phyloP scores from a whole-genome alignment of 2,329 filamentous ascomycete species.

The Botrytis galanthina region DNA sequence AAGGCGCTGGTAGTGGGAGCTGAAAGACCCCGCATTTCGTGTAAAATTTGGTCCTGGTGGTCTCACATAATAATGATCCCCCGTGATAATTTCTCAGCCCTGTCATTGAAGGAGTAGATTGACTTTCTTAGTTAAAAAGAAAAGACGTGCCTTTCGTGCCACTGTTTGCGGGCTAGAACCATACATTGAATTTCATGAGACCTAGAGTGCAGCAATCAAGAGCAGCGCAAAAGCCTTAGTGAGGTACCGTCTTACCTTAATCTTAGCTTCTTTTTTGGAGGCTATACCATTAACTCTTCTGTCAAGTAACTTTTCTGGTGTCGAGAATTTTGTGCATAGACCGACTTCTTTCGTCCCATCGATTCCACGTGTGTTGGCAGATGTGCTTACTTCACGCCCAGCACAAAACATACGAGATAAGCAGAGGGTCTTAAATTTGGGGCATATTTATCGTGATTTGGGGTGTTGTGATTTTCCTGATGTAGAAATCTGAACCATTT shows the following conservation, averaged over 20 bases:
- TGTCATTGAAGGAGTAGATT: not conserved
- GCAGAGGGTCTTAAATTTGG: not conserved
- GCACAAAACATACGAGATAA: not conserved
- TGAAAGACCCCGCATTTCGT: not conserved
- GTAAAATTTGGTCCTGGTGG: not conserved
- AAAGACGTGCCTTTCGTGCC: not conserved
- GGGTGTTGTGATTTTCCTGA: not conserved
- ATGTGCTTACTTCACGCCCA: not conserved
- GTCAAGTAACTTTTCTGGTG: not conserved
- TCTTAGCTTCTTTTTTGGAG: not conserved
- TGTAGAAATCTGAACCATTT: not conserved
- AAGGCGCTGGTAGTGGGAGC: not conserved
- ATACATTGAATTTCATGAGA: not conserved
- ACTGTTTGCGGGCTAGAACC: not conserved
- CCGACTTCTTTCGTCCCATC: not conserved
- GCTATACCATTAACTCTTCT: not conserved
- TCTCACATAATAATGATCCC: not conserved
- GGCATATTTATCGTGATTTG: not conserved
- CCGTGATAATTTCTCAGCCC: not conserved
- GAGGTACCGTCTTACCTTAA: not conserved
- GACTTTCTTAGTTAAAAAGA: not conserved
- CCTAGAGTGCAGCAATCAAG: not conserved
- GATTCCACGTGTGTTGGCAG: not conserved
- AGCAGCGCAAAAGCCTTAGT: not conserved
- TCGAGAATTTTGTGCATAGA: not conserved